Base-by-base conservation (phyloP, 768 basidiomycete species). In the Boletus sensibilis region DNA sequence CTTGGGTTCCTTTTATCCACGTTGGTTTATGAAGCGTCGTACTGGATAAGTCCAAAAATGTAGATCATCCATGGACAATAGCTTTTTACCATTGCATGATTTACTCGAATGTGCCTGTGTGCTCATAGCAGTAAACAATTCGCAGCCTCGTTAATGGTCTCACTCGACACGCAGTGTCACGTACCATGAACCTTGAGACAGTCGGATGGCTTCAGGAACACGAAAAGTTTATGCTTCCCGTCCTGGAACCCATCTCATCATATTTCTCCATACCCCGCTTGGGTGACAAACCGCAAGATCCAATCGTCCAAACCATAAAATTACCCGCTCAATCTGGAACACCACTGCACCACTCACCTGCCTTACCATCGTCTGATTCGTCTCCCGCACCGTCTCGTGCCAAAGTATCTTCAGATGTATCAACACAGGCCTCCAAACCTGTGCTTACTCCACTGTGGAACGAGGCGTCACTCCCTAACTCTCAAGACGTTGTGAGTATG, bases 221-320 rank as follows among this genome's bases (percentile, higher is more conserved):
- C 33, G 67, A 65, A 48, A 50, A 41, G 37, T 59, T 65, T 35
- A 37, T 37, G 1, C 60, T 71, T 31, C 60, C 61, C 6, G n/a
- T 16, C 21, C 70, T 84, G 21, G 70, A 79, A 10, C 71, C 73
- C 7, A 67, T 84, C 42, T 60, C 69, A 16, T 75, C 81, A 1
- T 68, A 57, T 14, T 90, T 91, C 69, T 84, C 80, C 53, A 75
- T 90, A n/a, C 85, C 88, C 11, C 70, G 62, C n/a, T 71, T 92
- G 43, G 72, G 77, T n/a, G 81, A 90, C 56, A 83, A 80, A 59
- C 89, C 90, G 3, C 90, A 91, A 65, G 85, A 92, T 67, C 90
- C 89, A 2, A 89, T 91, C 59, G 74, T 91, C 69, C 84, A 87
- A 41, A 72, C 77, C 18, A 58, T 89, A 23, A 77, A 76, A 59